phyloP scores from a whole-genome alignment of 176 grass and related monocot genomes.

The Canna indica region DNA sequence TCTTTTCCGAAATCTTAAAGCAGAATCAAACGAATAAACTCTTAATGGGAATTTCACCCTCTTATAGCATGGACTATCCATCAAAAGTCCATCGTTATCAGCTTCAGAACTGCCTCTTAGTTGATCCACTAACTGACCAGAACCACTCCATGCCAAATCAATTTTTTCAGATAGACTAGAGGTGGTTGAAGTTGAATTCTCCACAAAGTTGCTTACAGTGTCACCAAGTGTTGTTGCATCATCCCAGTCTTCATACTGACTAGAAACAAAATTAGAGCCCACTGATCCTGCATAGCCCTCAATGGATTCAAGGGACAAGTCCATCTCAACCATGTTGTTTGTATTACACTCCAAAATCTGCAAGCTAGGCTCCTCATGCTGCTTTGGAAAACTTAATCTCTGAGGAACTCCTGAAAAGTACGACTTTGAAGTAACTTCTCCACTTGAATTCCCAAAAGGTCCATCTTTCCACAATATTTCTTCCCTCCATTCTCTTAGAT shows the following conservation, averaged over 20 bases:
- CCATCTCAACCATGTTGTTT: constrained; percentile 32
- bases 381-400: constrained; percentile 33
- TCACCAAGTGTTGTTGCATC: constrained; percentile 22
- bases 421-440: constrained; percentile 16
- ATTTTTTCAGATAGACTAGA: constrained; percentile 86
- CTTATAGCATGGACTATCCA: constrained; percentile 38
- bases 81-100: constrained; percentile 30
- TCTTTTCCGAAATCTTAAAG: constrained; percentile 42
- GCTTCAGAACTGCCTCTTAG: constrained; percentile 30
- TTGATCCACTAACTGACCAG: constrained; percentile 36
- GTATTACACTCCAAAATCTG: constrained; percentile 35
- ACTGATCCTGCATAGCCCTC: constrained; percentile 32
- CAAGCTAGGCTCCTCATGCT: constrained; percentile 22
- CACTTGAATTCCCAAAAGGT: constrained; percentile 12
- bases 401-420: constrained; percentile 26
- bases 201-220: constrained; percentile 30
- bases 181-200: constrained; percentile 35
- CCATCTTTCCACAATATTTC: constrained; percentile 16
- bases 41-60: constrained; percentile 49
- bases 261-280: constrained; percentile 31
- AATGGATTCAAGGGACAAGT: constrained; percentile 27
- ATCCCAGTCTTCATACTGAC: constrained; percentile 9
- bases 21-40: constrained; percentile 81
- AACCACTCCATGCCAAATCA: constrained; percentile 89
- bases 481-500: constrained; percentile 22